phyloP scores from a whole-genome alignment of 192 early-diverging fungal species.

The Backusella macrospora region DNA sequence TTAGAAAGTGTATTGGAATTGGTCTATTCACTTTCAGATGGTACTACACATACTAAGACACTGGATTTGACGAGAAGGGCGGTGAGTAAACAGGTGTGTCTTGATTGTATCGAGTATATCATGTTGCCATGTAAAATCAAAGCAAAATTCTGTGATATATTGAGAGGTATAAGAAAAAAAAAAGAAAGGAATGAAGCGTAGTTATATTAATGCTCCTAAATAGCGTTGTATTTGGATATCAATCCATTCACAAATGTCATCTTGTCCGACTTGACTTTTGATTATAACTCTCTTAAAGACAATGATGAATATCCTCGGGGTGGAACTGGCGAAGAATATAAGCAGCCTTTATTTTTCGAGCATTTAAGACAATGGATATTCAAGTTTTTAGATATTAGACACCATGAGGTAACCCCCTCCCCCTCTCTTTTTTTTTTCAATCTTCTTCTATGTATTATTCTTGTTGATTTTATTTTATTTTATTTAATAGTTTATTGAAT shows the following conservation, averaged over 20 bases:
- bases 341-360: slow-evolving; percentile 21
- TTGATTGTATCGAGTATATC: slow-evolving; percentile 22
- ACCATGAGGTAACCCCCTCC: slow-evolving; percentile 11
- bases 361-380: slow-evolving; percentile 27
- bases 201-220: not conserved
- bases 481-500: slow-evolving; percentile 14
- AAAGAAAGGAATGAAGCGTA: too few species aligned
- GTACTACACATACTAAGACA: slow-evolving; percentile 17
- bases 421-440: not conserved
- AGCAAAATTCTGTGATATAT: slow-evolving; percentile 27
- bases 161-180: too few species aligned
- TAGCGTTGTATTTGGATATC: slow-evolving; percentile 24
- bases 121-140: slow-evolving; percentile 22
- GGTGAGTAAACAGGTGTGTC: slow-evolving; percentile 20
- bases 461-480: not conserved
- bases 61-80: not conserved
- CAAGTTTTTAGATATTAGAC: slow-evolving; percentile 24
- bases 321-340: slow-evolving; percentile 9
- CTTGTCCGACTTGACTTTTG: slow-evolving; percentile 29
- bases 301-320: slow-evolving; percentile 22
- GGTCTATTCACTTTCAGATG: slow-evolving; percentile 18
- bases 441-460: not conserved
- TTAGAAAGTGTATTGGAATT: slow-evolving; percentile 15
- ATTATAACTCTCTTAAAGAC: slow-evolving; percentile 9
- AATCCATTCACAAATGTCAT: slow-evolving; percentile 26